Conservation (phyloP, 169 alveolate genomes). For the Eimeria praecox region DNA sequence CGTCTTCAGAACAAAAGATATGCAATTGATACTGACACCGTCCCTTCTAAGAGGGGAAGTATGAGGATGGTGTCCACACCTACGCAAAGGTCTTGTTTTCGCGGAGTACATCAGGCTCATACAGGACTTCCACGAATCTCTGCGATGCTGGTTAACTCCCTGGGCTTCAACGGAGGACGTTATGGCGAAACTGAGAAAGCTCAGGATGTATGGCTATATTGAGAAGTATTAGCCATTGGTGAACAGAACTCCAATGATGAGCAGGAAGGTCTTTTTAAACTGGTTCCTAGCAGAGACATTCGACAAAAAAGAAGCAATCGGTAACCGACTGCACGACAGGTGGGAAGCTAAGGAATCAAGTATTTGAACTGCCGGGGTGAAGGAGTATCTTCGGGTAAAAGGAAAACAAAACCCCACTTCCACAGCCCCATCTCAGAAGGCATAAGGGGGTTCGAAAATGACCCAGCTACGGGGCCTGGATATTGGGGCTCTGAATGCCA, state of each 20-base stretch:
- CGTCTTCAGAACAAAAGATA: not conserved
- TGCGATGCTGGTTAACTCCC: not conserved
- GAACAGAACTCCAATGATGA: not conserved
- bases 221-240: not conserved
- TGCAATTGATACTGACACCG: not conserved
- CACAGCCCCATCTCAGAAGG: not conserved
- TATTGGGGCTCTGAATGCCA: not conserved
- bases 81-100: not conserved
- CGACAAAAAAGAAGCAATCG: not conserved
- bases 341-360: not conserved
- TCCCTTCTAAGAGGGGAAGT: not conserved
- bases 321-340: not conserved
- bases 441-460: not conserved
- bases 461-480: not conserved
- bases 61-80: not conserved
- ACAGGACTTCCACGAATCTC: not conserved
- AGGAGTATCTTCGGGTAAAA: not conserved
- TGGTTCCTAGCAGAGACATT: not conserved
- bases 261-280: not conserved
- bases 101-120: not conserved
- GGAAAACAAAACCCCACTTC: not conserved
- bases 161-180: not conserved
- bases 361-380: not conserved
- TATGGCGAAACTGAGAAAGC: not conserved
- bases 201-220: not conserved